Base-by-base conservation (phyloP, 495 filamentous ascomycete genomes). In the Penicillium arizonense region DNA sequence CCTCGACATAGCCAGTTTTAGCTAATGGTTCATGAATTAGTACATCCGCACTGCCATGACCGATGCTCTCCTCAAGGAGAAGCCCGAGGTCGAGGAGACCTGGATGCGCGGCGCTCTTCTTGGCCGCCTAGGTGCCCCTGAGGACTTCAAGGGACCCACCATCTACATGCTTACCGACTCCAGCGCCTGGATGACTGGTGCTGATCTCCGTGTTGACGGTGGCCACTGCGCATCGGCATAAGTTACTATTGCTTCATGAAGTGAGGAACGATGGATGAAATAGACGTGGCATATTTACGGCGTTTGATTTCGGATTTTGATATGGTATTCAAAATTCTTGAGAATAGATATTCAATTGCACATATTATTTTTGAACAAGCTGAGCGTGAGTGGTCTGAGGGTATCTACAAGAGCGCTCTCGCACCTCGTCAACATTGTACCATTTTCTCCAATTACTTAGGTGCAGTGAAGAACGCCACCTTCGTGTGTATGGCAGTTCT, bases 41-140 rank as follows among this genome's bases (percentile, higher is more conserved):
- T 74, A 73, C 46, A 73, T 75, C 41, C 64, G 64, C 33, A 71
- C 72, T 32, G 65, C 67, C 7, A 70, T 72, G 71, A 69, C 67
- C 20, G 67, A 70, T n/a, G 61, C 57, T 10, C 39, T 71, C 16
- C 61, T 74, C 3, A 23, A 58, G 47, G 71, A 82, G 46, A 86
- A 80, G 53, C 88, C 88, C 3, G 88, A 91, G 68, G 56, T 71
- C 4, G 65, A 70, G 32, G 67, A 72, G 40, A 70, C 63, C 11
- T 70, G 67, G 65, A 68, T 68, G 62, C 57, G 61, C 1, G 69
- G 64, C 11, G 64, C 62, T 23, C 53, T 77, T 32, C 64, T 77
- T 10, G 63, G 63, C n/a, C 62, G 76, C 18, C 56, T 79, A 12
- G 69, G 68, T 13, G 61, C 56, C 4, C 59, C 65, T 0, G 67